Conservation (phyloP, 2,329 filamentous ascomycete species). For the Penicillium italicum region DNA sequence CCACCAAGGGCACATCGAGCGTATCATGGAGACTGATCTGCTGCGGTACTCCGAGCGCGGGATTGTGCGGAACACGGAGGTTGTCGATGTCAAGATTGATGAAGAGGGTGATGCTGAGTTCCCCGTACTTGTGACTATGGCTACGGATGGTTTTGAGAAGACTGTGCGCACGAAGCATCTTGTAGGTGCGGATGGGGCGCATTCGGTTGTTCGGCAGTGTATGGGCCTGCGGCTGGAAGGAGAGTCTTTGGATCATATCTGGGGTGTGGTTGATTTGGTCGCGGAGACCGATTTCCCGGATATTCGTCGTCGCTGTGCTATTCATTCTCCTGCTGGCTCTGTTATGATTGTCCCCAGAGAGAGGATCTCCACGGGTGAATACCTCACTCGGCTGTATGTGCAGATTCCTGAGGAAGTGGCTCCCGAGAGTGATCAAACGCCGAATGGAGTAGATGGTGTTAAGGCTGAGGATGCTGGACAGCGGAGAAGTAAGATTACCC, state of each 20-base stretch:
- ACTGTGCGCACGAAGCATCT: conserved; percentile 63
- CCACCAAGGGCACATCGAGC: conserved; percentile 68
- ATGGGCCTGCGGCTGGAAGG: conserved; percentile 53
- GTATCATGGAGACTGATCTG: conserved; percentile 64
- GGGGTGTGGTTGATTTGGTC: conserved; percentile 73
- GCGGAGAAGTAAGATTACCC: conserved; percentile 60
- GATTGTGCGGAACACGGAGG: conserved; percentile 62
- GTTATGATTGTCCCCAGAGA: conserved; percentile 77
- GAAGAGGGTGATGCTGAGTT: conserved; percentile 42
- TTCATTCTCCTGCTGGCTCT: conserved; percentile 69
- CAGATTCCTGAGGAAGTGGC: conserved; percentile 34
- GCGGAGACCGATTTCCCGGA: conserved; percentile 72
- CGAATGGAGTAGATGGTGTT: conserved; percentile 47
- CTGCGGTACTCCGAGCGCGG: conserved; percentile 55
- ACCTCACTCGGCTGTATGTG: conserved; percentile 65
- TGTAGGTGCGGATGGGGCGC: conserved; percentile 67
- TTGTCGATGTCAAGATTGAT: conserved; percentile 58
- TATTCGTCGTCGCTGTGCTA: conserved; percentile 73
- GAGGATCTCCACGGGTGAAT: conserved; percentile 56
- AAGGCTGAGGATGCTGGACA: conserved; percentile 60
- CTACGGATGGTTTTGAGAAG: conserved; percentile 21
- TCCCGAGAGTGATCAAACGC: conserved; percentile 18
- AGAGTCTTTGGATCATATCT: conserved; percentile 66
- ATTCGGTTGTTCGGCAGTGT: conserved; percentile 63
- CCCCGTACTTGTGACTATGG: conserved; percentile 32